Evolutionary conservation across 306 rosid species (phyloP).

Genomic region (Cicer cuneatum): DNA sequence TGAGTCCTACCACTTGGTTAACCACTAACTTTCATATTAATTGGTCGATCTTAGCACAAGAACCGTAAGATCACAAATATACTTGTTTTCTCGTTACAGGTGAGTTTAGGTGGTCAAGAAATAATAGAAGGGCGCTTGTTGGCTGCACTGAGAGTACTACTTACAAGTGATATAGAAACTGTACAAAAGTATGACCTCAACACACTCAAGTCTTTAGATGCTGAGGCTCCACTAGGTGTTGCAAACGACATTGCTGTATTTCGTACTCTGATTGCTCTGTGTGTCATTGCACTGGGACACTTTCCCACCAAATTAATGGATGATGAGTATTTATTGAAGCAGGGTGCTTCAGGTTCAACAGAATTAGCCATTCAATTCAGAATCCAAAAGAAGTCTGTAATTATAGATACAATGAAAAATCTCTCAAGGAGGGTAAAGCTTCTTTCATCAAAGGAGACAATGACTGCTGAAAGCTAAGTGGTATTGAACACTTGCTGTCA

Average conservation of each 20-base stretch:
- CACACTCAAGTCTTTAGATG: conserved; percentile 66
- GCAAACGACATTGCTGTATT: conserved; percentile 73
- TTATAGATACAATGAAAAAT: conserved; percentile 75
- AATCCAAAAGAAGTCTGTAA: conserved; percentile 76
- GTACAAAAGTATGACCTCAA: conserved; percentile 66
- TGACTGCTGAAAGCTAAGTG: conserved; percentile 53
- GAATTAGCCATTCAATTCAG: conserved; percentile 83
- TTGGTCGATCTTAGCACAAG: conserved; percentile 5
- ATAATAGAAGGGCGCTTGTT: conserved; percentile 80
- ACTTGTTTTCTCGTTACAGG: conserved; percentile 52
- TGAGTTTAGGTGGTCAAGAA: conserved; percentile 78
- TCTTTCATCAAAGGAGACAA: conserved; percentile 61
- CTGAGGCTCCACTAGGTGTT: conserved; percentile 86
- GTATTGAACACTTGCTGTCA: conserved; percentile 16
- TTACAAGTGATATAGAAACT: conserved; percentile 53
- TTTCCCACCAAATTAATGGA: conserved; percentile 94
- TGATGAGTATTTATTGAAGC: conserved; percentile 70
- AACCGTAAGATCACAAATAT: conserved; percentile 14
- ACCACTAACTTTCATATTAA: not conserved
- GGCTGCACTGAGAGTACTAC: conserved; percentile 84
- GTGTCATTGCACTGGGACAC: conserved; percentile 86
- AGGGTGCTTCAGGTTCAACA: conserved; percentile 62
- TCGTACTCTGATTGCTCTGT: conserved; percentile 74
- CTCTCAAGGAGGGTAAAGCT: conserved; percentile 81
- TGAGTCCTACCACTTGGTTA: too few relatives aligned